Evolutionary conservation across 208 protist genomes (phyloP), one percentile per base, ranked within the genome.

Genomic region (Leishmania guyanensis): DNA sequence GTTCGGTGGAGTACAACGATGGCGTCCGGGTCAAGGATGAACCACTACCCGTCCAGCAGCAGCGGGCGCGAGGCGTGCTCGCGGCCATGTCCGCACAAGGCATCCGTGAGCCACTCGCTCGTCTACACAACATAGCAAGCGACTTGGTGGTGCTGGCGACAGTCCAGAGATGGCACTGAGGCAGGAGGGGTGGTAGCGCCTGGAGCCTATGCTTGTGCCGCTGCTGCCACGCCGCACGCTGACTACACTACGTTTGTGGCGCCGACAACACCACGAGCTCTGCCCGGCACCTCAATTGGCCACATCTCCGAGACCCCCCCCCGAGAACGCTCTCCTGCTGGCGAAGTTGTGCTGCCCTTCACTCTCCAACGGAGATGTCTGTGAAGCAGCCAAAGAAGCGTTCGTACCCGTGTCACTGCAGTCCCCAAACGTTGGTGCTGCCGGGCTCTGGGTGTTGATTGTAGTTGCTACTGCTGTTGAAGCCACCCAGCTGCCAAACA

Each of bases 71-170:
- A 81, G 64, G 82, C 73, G 54, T 76, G 64, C 65, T 86, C 82
- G 82, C 78, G 88, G 48, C 88, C 88, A 36, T 85, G 89, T 20
- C 86, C 89, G 29, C 71, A 82, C 53, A 94, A 84, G 4, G 85
- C 91, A 75, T 85, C 78, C 50, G 79, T 70, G 22, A 94, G 84
- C 56, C 89, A 82, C 29, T 70, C 84, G 51, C 82, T 88, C 14
- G 81, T 89, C 66, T 79, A 72, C 36, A 86, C 87, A n/a, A 94
- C 64, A 75, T 90, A 94, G 46, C 90, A 84, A 16, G 88, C 86
- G 50, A 89, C 91, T 36, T 86, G 85, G 1, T 88, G 84, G 3
- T 79, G 60, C 26, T 85, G n/a, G 54, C n/a, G 71, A 36, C n/a
- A 58, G 48, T 84, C 81, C 68, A 92, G 50, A 29, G 39, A n/a